Base-by-base conservation (phyloP, 2,329 filamentous ascomycete genomes). In the Sporothrix brasiliensis region DNA sequence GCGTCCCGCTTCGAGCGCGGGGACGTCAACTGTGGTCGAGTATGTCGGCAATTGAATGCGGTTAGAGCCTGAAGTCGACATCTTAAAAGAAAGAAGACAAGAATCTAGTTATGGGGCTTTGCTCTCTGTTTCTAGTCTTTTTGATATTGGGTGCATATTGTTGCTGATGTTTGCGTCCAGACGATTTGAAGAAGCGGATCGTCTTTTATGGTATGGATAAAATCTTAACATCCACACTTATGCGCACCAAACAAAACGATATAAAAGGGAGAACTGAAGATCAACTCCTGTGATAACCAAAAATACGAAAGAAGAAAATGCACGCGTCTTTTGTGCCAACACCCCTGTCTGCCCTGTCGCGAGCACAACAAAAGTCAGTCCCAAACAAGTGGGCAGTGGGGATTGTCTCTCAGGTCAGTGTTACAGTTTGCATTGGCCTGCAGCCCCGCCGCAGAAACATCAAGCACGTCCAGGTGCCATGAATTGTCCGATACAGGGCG, bases 401-500 rank as follows among this genome's bases (percentile, higher is more conserved):
- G 49, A 41, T 16, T 49, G 47, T n/a, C 16, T 61, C 65, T 13
- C 13, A 39, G 39, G 50, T 41, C 50, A 34, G 24, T 65, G 34
- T 47, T 49, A 39, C 49, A 53, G 30, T 41, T 21, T 41, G 34
- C 34, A 34, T 30, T 60, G 56, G 30, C 34, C 34, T 41, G 34
- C 19, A 50, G 58, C 41, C n/a, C 65, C 34, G 27, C 44, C n/a
- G 14, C 27, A 49, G 39, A 39, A 70, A 47, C 63, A 68, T 4
- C n/a, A 60, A 19, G 16, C 27, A 50, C n/a, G 41, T 52, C 41
- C 44, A 67, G 13, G 53, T 67, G 34, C 47, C 49, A 49, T 50
- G 44, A 60, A 69, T 67, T 34, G 34, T 63, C 66, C 60, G 70
- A 69, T 52, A 68, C 69, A 44, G 63, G 41, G 49, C 60, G 44